Base-by-base conservation (phyloP, 129 eudicot species). In the Saussurea involucrata region DNA sequence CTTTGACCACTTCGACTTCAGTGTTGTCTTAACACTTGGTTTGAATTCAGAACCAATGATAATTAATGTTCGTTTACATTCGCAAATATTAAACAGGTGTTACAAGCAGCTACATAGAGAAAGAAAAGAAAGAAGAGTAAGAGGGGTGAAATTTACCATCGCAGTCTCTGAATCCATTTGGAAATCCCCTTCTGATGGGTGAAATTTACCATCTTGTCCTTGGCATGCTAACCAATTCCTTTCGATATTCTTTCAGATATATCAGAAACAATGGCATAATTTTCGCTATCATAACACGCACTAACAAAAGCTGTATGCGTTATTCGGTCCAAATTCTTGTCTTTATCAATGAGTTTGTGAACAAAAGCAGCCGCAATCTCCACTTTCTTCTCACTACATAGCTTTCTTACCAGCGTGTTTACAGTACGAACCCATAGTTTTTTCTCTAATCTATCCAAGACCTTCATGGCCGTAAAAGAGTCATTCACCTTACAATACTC, bases 351-450 rank as follows among this genome's bases (percentile, higher is more conserved):
- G 24, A 91, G 75, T 82, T 84, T 86, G 37, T 83, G 84, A 69
- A 94, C 74, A 82, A 91, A 87, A 69, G 74, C 31, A 10, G 85
- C 89, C 9, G 96, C 97, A 60, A 84, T 63, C 2, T 87, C 98
- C 72, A 89, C 96, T 81, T 86, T 94, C 85, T 77, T 80, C 67
- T 94, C 97, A 82, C 95, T 89, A 76, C 96, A 94, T 24, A 94
- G 90, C 87, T 91, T 94, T 73, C 97, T 84, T 67, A 91, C 64
- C 77, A 94, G 72, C 5, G 96, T 89, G 68, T 82, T 86, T 12
- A 87, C 83, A 13, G 97, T 94, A 10, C 92, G 90, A 65, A 87
- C 37, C 97, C 97, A 94, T 15, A 78, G 86, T 84, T 87, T 94
- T 55, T 87, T 91, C 32, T 91, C 98, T 80, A 94, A 88, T 66